phyloP scores from a whole-genome alignment of 805 yeast species.

The Lipomyces yamadae region DNA sequence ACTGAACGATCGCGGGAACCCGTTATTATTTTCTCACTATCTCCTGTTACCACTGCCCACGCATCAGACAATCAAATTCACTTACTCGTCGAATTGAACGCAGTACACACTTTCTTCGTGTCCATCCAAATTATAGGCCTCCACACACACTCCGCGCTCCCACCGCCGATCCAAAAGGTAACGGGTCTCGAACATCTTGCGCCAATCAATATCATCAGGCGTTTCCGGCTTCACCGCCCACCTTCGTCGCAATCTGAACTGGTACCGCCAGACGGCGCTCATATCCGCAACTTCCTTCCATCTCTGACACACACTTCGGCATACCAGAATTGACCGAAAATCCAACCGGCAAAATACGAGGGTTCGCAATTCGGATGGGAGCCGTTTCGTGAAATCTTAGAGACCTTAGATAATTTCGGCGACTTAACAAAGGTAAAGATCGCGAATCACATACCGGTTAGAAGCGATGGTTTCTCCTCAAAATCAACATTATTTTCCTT shows the following conservation, averaged over 20 bases:
- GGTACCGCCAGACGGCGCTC: slow-evolving; percentile 27
- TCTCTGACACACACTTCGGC: slow-evolving; percentile 26
- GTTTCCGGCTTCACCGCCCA: slow-evolving; percentile 21
- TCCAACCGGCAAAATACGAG: slow-evolving; percentile 29
- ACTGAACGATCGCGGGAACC: slow-evolving; percentile 61
- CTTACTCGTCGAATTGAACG: slow-evolving; percentile 61
- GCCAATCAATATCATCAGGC: slow-evolving; percentile 38
- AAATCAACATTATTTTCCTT: not conserved
- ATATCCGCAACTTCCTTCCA: slow-evolving; percentile 24
- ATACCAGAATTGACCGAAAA: slow-evolving; percentile 15
- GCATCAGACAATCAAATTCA: not conserved
- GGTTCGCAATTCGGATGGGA: slow-evolving; percentile 30
- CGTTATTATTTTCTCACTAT: slow-evolving; percentile 68
- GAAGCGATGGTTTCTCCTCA: not conserved
- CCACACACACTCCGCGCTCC: slow-evolving; percentile 38
- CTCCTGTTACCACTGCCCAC: not conserved
- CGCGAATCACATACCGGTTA: not conserved
- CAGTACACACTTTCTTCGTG: slow-evolving; percentile 86
- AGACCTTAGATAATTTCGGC: not conserved
- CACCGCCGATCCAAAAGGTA: slow-evolving; percentile 41
- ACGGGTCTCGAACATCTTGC: slow-evolving; percentile 39
- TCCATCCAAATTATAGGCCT: slow-evolving; percentile 51
- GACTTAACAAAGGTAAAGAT: not conserved
- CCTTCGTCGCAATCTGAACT: slow-evolving; percentile 15
- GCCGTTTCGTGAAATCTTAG: slow-evolving; percentile 12